These are phyloP conservation scores for Rosa multiflora DNA, from an alignment of 306 rosid species.

Conservation along the genomic window DNA sequence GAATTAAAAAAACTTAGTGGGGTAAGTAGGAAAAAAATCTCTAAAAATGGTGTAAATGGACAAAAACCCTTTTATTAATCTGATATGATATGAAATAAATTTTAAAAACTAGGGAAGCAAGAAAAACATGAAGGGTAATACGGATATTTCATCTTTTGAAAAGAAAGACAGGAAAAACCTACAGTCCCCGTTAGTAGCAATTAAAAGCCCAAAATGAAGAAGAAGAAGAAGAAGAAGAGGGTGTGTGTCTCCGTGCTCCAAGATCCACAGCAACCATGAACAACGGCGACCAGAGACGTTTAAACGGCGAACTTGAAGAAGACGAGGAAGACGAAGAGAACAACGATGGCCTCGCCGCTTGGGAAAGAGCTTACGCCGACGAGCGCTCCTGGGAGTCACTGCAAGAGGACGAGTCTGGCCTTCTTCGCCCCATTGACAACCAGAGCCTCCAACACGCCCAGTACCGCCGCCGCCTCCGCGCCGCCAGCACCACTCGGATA, in stretches of 20 bases:
- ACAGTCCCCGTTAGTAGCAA: background rate
- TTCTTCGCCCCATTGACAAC: conserved; percentile 84
- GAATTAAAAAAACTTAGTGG: too few relatives aligned
- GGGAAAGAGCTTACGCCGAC: conserved; percentile 92
- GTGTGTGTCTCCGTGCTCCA: background rate
- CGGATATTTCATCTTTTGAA: too few relatives aligned
- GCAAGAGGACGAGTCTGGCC: conserved; percentile 96
- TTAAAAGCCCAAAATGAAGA: background rate
- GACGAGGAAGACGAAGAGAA: conserved; percentile 77
- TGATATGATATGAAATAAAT: too few relatives aligned
- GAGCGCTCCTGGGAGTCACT: conserved; percentile 96
- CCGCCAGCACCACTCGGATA: conserved; percentile 65
- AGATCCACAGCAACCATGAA: conserved; percentile 44
- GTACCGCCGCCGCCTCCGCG: conserved; percentile 85
- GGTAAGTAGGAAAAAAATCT: too few relatives aligned
- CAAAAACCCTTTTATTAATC: too few relatives aligned
- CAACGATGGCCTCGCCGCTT: conserved; percentile 69
- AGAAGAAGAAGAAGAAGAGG: background rate
- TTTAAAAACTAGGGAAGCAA: too few relatives aligned
- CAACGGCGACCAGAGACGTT: conserved; percentile 48
- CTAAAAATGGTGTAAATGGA: too few relatives aligned
- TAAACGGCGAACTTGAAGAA: conserved; percentile 58
- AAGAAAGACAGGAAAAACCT: too few relatives aligned
- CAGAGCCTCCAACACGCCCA: conserved; percentile 75
- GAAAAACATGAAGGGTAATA: too few relatives aligned